These are phyloP conservation scores for Lepidium didymum DNA, from an alignment of 345 rosid species.

Conservation along the genomic window DNA sequence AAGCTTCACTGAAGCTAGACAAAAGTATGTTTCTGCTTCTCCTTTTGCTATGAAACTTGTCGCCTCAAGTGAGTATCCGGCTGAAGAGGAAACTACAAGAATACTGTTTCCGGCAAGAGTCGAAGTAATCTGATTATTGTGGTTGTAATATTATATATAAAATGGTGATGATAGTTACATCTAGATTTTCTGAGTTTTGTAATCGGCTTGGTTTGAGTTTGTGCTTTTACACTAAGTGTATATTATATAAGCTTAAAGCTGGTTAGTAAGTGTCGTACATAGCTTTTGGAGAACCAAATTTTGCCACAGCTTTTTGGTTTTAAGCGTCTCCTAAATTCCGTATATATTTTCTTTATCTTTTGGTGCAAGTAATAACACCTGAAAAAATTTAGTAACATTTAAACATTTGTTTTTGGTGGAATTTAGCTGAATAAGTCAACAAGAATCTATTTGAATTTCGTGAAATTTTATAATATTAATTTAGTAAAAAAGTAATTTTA, in stretches of 20 bases:
- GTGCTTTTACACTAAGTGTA: slow-evolving; percentile 20
- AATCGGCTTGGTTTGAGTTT: slow-evolving; percentile 29
- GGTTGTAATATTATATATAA: not conserved
- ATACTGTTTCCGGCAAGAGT: slow-evolving; percentile 41
- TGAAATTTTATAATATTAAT: no score
- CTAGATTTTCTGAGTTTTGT: slow-evolving; percentile 5
- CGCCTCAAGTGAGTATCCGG: slow-evolving; percentile 23
- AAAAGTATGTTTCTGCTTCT: slow-evolving; percentile 10
- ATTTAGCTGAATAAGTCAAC: no score
- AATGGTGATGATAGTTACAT: slow-evolving; percentile 9
- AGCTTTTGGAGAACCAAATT: not conserved
- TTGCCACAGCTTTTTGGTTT: not conserved
- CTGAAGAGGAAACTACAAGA: slow-evolving; percentile 34
- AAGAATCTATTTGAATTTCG: no score
- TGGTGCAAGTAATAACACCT: no score
- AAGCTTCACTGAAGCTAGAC: slow-evolving; percentile 38
- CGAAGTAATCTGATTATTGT: slow-evolving; percentile 3
- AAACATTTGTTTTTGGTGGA: no score
- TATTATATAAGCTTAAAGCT: slow-evolving; percentile 9
- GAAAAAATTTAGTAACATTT: no score
- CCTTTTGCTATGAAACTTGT: slow-evolving; percentile 35
- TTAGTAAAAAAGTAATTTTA: no score
- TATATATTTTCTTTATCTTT: no score
- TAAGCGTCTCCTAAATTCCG: not conserved
- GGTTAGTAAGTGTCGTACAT: slow-evolving; percentile 6